Evolutionary conservation across 2,329 filamentous ascomycete genomes (phyloP).

Genomic region (Talaromyces atroroseus): DNA sequence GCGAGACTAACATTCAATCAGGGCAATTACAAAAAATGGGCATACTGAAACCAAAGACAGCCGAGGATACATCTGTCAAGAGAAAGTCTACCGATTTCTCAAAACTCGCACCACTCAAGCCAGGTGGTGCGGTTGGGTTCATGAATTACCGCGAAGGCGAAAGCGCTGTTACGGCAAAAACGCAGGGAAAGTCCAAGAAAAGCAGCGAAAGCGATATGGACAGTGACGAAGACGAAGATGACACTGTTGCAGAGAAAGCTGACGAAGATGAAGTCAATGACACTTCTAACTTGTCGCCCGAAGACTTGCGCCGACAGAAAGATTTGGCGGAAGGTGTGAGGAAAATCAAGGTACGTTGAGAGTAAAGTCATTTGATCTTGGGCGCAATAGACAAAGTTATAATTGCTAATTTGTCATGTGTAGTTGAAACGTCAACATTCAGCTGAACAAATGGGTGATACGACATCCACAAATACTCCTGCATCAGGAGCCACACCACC

Average conservation of each 20-base stretch:
- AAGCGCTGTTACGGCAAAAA: conserved; percentile 41
- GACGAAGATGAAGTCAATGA: conserved; percentile 52
- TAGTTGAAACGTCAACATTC: conserved; percentile 64
- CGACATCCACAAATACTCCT: conserved; percentile 36
- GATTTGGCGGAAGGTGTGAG: conserved; percentile 60
- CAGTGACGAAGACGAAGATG: conserved; percentile 67
- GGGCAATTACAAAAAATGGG: conserved; percentile 97
- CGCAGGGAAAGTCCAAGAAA: conserved; percentile 58
- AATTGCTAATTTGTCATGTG: conserved; percentile 8
- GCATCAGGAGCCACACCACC: conserved; percentile 34
- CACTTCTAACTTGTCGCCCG: conserved; percentile 50
- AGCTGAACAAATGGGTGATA: conserved; percentile 46
- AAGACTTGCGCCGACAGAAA: conserved; percentile 55
- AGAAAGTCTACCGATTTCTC: conserved; percentile 83
- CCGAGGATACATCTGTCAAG: conserved; percentile 52
- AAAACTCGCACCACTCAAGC: conserved; percentile 75
- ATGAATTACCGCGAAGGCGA: conserved; percentile 75
- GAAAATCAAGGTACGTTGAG: conserved; percentile 56
- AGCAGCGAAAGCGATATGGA: conserved; percentile 61
- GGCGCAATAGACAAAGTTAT: neutral
- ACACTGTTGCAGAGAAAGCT: conserved; percentile 55
- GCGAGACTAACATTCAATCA: conserved; percentile 31
- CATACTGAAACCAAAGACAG: conserved; percentile 64
- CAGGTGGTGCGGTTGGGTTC: conserved; percentile 84
- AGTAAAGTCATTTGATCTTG: neutral